Evolutionary conservation across 2,329 filamentous ascomycete genomes (phyloP).

Genomic region (Cercospora beticola): DNA sequence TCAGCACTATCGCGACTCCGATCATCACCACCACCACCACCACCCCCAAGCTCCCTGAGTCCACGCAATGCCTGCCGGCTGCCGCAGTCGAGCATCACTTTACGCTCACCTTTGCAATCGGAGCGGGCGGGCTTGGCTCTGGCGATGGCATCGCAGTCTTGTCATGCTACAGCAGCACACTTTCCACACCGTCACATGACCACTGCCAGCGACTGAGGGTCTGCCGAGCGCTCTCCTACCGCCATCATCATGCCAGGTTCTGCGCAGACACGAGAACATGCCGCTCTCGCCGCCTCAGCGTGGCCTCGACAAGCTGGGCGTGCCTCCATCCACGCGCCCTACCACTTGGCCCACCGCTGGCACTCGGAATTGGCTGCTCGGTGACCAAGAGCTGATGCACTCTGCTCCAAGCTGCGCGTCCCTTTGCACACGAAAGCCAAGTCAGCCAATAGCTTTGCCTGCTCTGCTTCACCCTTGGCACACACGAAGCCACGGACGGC

Average conservation of each 20-base stretch:
- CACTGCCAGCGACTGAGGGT: neutral
- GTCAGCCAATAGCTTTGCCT: slow-evolving; percentile 1
- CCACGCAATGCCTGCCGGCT: neutral
- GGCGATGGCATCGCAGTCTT: neutral
- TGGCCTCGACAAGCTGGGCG: neutral
- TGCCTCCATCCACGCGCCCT: neutral
- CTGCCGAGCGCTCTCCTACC: neutral
- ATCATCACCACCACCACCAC: neutral
- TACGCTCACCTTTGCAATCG: neutral
- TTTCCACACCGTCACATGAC: neutral
- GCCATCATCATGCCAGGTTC: neutral
- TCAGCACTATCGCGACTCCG: neutral
- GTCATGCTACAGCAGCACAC: neutral
- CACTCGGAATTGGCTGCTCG: neutral
- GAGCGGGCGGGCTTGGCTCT: neutral
- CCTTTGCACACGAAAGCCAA: slow-evolving; percentile 1
- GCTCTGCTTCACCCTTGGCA: neutral
- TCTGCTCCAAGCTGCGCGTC: neutral
- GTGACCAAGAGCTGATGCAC: neutral
- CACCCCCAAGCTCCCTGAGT: neutral
- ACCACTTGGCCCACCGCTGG: neutral
- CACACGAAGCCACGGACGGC: neutral
- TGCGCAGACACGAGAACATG: neutral
- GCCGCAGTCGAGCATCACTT: neutral
- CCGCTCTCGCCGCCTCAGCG: neutral